Evolutionary conservation across 345 rosid species (phyloP).

Genomic region (Corchorus capsularis): DNA sequence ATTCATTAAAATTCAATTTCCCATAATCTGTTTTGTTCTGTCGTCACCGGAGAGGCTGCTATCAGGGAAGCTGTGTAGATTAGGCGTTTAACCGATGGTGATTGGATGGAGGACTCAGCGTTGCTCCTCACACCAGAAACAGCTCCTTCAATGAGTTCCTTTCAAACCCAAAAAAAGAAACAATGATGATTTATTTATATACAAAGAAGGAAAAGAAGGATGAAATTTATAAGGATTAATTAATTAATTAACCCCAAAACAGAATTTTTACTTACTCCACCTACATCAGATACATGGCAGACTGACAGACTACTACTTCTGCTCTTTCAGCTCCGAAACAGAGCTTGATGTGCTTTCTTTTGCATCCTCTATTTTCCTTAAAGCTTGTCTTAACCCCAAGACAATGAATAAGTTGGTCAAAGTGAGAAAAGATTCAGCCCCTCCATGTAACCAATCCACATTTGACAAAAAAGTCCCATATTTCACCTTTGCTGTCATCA

Average conservation of each 20-base stretch:
- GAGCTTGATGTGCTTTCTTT: conserved; percentile 28
- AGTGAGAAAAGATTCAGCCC: conserved; percentile 86
- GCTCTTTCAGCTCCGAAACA: conserved; percentile 26
- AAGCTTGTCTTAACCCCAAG: conserved; percentile 83
- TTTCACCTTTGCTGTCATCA: conserved; percentile 72
- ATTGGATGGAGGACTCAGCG: conserved; percentile 24
- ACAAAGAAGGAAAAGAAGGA: too few relatives aligned
- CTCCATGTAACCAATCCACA: conserved; percentile 97
- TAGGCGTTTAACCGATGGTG: conserved; percentile 27
- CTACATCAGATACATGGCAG: conserved; percentile 39
- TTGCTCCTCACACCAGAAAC: conserved; percentile 23
- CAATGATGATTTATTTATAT: too few relatives aligned
- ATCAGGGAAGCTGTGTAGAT: conserved; percentile 32
- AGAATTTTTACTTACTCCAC: not conserved
- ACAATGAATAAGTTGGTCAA: conserved; percentile 86
- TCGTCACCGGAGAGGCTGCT: conserved; percentile 24
- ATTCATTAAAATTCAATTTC: not conserved
- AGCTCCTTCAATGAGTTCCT: conserved; percentile 29
- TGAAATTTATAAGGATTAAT: too few relatives aligned
- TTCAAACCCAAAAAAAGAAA: not conserved
- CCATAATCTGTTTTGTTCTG: conserved; percentile 32
- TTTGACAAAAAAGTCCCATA: conserved; percentile 87
- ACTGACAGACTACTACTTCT: too few relatives aligned
- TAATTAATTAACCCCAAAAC: too few relatives aligned
- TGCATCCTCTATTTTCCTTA: conserved; percentile 43